Evolutionary conservation across 192 early-diverging fungal species (phyloP), one percentile per base, ranked within the genome.

Genomic region (Linnemannia schmuckeri): DNA sequence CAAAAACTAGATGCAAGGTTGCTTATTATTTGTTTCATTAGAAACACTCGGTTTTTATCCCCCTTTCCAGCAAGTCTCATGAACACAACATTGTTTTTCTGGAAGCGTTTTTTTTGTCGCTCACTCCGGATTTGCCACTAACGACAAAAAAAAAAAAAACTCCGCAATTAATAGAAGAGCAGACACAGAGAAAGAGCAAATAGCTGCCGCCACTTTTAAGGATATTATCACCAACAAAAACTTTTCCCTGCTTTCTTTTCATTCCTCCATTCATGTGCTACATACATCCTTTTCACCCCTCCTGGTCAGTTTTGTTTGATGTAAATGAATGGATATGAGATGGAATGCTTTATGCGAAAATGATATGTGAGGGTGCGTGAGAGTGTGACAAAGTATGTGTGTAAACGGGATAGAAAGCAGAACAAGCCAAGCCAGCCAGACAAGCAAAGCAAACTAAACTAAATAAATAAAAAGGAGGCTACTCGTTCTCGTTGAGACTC

Each of bases 401-500:
- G 49, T 52, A 17, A 52, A 52, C 0, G 37, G 33, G 27, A 33
- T 68, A 35, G 66, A 17, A 7, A 68, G 37, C 20, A 42, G 18
- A 71, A 71, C 8, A 75, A 54, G 12, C 12, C 72, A 74, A 47
- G 22, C 18, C 30, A 30, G 40, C 6, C 40, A 74, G 46, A 38
- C 40, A 20, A 18, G 22, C 20, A 76, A 35, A 24, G 37, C n/a
- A 33, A 66, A 66, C 30, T 15, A 27, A 61, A 1, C 24, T n/a
- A 61, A 24, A 66, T 33, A 15, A 66, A 30, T 37, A 10, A 27
- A 54, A 38, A 17, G 1, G 7, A 30, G n/a, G 20, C 41, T 81
- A 86, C 17, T 86, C 79, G 40, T 76, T 86, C 41, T 80, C 79
- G 35, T 86, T 86, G 20, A 80, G 75, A 74, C 84, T 90, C 49